Evolutionary conservation across 306 rosid genomes (phyloP), one percentile per base, ranked within the genome.

Genomic region (Pueraria montana): DNA sequence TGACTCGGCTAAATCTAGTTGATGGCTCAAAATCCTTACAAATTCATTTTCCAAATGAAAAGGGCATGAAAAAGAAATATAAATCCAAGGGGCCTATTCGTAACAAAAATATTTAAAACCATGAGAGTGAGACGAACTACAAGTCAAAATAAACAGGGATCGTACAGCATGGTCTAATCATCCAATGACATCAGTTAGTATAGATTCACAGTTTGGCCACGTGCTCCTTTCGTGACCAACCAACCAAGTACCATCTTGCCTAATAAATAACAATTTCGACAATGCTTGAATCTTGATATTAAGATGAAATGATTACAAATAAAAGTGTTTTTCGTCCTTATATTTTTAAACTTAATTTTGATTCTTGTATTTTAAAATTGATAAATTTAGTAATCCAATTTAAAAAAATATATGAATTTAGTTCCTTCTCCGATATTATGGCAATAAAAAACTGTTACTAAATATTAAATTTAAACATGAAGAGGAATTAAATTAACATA

Each of bases 131-230:
- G 49, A 36, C 40, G 7, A 36, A 36, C 40, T 38, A 2, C 11
- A 46, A 42, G 21, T 70, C 12, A 84, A 53, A 58, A 5, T 26
- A 72, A 80, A 32, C 50, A 30, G 11, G 49, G 67, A 58, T 26
- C 34, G 3, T 0, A 2, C 0, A 21, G 26, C 38, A 58, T 46
- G 48, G 76, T 32, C n/a, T n/a, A n/a, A n/a, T n/a, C n/a, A n/a
- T n/a, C 70, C 62, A 4, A 14, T 42, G 36, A 40, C 32, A 26
- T 23, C 46, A 20, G 40, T 6, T 27, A 65, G 23, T 2, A 20
- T 20, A 40, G 26, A 17, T 9, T 38, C 73, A 16, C 11, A 16
- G 76, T 43, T 79, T 27, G 58, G 53, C 58, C 79, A 69, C 70
- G 36, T 18, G 5, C 18, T 45, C 14, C 71, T 38, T 7, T 43